These are phyloP conservation scores for Entomortierella lignicola DNA, from an alignment of 192 early-diverging fungal genomes.

Conservation along the genomic window DNA sequence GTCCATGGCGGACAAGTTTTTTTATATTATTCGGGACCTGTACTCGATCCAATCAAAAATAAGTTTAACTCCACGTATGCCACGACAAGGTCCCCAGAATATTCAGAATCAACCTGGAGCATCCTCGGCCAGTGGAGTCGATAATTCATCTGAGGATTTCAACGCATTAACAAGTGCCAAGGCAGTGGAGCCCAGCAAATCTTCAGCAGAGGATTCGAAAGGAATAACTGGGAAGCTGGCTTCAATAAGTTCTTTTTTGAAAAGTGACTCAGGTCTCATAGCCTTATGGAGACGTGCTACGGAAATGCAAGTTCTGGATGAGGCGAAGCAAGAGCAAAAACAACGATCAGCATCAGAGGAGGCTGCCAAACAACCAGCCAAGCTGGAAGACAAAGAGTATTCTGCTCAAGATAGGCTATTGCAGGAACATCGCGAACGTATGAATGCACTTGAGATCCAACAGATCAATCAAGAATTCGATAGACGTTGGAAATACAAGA, in stretches of 20 bases:
- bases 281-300: slow-evolving; percentile 50
- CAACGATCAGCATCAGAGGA: slow-evolving; percentile 32
- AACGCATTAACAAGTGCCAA: background rate
- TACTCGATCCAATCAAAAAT: slow-evolving; percentile 62
- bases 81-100: background rate
- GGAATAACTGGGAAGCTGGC: slow-evolving; percentile 22
- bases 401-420: slow-evolving; percentile 17
- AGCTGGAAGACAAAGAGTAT: slow-evolving; percentile 11
- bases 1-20: slow-evolving; percentile 66
- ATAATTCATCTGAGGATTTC: background rate
- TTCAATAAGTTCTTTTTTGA: slow-evolving; percentile 46
- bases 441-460: slow-evolving; percentile 48
- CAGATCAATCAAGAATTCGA: slow-evolving; percentile 53
- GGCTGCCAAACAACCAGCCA: background rate
- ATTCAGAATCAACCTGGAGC: background rate
- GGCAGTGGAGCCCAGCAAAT: background rate
- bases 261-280: slow-evolving; percentile 50
- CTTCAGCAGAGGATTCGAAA: background rate
- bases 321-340: slow-evolving; percentile 35
- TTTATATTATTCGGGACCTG: slow-evolving; percentile 64
- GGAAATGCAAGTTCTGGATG: slow-evolving; percentile 48
- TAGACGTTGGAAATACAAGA: slow-evolving; percentile 27
- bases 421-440: slow-evolving; percentile 29
- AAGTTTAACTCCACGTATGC: slow-evolving; percentile 8
- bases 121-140: background rate